phyloP scores from a whole-genome alignment of 495 filamentous ascomycete genomes.

The Penicillium arizonense region DNA sequence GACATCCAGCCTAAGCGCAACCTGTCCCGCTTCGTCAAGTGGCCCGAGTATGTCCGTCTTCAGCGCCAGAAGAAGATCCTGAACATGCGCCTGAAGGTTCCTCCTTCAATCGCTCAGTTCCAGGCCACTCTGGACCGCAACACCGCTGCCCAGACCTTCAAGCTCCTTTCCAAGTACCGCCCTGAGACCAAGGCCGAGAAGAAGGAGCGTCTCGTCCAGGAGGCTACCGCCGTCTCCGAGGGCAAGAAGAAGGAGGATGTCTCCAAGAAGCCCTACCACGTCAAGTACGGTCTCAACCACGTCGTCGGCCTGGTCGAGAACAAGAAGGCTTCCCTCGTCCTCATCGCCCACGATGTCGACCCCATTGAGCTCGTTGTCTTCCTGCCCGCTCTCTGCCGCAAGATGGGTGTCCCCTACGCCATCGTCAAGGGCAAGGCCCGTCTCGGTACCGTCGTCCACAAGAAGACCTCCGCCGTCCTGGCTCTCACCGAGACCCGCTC shows the following conservation, averaged over 20 bases:
- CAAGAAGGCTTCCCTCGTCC: constrained; percentile 97
- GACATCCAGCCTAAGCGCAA: constrained; percentile 97
- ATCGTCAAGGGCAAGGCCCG: constrained; percentile 99
- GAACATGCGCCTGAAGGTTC: constrained; percentile 97
- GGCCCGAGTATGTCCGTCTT: constrained; percentile 97
- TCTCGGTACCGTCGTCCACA: constrained; percentile 98
- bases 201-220: constrained; percentile 98
- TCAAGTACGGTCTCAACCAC: constrained; percentile 99
- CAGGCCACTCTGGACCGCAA: constrained; percentile 96
- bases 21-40: constrained; percentile 98
- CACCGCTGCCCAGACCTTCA: constrained; percentile 94
- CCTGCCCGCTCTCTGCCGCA: constrained; percentile 97
- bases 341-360: constrained; percentile 99
- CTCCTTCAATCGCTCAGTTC: constrained; percentile 97
- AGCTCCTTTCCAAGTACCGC: constrained; percentile 99
- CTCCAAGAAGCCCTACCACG: constrained; percentile 98
- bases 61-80: constrained; percentile 99
- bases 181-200: constrained; percentile 99
- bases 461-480: constrained; percentile 98
- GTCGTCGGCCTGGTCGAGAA: constrained; percentile 99
- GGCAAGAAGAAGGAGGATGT: constrained; percentile 99
- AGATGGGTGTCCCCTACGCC: constrained; percentile 99
- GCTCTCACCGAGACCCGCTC: constrained; percentile 93
- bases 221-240: constrained; percentile 93
- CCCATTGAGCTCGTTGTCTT: constrained; percentile 99